These are phyloP conservation scores for Albizia julibrissin DNA, from an alignment of 306 rosid genomes.

Conservation along the genomic window DNA sequence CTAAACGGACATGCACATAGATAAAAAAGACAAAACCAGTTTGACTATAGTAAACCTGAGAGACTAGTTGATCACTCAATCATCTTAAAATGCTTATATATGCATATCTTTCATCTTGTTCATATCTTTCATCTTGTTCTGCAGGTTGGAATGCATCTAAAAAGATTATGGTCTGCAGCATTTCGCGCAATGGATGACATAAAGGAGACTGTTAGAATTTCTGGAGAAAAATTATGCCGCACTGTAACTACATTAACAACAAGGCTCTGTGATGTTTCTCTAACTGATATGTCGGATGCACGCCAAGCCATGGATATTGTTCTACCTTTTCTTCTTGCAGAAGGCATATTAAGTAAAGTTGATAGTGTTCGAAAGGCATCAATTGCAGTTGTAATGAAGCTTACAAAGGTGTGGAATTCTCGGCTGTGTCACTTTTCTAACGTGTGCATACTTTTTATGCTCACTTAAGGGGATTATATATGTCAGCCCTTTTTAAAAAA, in stretches of 20 bases:
- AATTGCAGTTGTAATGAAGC: constrained; percentile 88
- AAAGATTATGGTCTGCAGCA: constrained; percentile 79
- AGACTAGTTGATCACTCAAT: constrained; percentile 21
- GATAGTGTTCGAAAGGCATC: constrained; percentile 86
- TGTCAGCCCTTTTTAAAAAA: not conserved
- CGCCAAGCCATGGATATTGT: constrained; percentile 86
- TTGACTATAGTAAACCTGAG: constrained; percentile 16
- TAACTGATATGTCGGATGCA: constrained; percentile 73
- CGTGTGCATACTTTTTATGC: constrained; percentile 13
- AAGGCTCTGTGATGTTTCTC: constrained; percentile 87
- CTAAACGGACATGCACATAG: not conserved
- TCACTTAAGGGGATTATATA: not conserved
- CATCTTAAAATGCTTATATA: constrained; percentile 15
- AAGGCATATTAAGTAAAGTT: constrained; percentile 95
- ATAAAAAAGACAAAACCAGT: not conserved
- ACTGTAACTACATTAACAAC: constrained; percentile 69
- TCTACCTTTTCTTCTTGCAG: constrained; percentile 83
- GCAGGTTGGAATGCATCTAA: constrained; percentile 81
- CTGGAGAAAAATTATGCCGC: constrained; percentile 92
- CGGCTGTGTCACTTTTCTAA: constrained; percentile 21
- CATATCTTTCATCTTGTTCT: constrained; percentile 20
- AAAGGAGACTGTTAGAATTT: constrained; percentile 87
- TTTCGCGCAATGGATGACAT: constrained; percentile 98
- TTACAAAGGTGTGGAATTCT: constrained; percentile 76
- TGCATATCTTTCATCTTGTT: constrained; percentile 21